Percentiles rank a stretch among this genome's conserved stretches.
Evolutionary conservation across 2,329 filamentous ascomycete species (phyloP).

Genomic region (Fusarium agapanthi): DNA sequence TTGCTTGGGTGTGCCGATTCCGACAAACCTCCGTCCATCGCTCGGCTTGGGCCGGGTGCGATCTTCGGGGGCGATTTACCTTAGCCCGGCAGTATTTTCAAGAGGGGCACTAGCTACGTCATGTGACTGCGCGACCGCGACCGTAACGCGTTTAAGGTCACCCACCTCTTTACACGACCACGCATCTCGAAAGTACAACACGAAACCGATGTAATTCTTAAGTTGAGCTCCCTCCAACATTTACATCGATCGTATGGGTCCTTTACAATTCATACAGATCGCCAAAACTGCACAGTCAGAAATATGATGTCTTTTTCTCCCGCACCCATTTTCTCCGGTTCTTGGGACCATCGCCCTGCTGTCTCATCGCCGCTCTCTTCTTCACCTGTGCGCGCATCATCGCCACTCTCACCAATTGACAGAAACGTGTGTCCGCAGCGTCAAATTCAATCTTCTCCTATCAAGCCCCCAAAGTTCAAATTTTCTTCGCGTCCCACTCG

Average conservation of each 20-base stretch:
- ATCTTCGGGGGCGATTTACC: conserved; percentile 26
- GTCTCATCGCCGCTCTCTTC: conserved; percentile 60
- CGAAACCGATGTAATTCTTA: not conserved
- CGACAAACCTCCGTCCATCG: conserved; percentile 39
- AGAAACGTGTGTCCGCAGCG: conserved; percentile 53
- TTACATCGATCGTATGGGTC: not conserved
- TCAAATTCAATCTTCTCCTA: conserved; percentile 57
- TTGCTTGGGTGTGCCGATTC: conserved; percentile 39
- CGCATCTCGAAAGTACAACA: conserved; percentile 6
- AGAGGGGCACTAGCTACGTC: conserved; percentile 15
- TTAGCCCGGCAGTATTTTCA: not conserved
- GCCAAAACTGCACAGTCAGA: conserved; percentile 40
- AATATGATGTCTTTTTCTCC: conserved; percentile 55
- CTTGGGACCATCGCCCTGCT: conserved; percentile 57
- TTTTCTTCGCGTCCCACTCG: conserved; percentile 66
- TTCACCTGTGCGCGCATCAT: conserved; percentile 64
- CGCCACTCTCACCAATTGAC: conserved; percentile 55
- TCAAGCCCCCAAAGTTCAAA: conserved; percentile 54
- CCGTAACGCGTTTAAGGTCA: conserved; percentile 34
- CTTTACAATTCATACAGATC: conserved; percentile 43
- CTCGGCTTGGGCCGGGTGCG: conserved; percentile 40
- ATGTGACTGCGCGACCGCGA: conserved; percentile 46
- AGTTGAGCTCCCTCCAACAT: not conserved
- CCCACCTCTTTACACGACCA: conserved; percentile 33
- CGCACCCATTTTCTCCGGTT: conserved; percentile 54